Evolutionary conservation across 257 asterid species (phyloP).

Genomic region (Dorcoceras hygrometricum): DNA sequence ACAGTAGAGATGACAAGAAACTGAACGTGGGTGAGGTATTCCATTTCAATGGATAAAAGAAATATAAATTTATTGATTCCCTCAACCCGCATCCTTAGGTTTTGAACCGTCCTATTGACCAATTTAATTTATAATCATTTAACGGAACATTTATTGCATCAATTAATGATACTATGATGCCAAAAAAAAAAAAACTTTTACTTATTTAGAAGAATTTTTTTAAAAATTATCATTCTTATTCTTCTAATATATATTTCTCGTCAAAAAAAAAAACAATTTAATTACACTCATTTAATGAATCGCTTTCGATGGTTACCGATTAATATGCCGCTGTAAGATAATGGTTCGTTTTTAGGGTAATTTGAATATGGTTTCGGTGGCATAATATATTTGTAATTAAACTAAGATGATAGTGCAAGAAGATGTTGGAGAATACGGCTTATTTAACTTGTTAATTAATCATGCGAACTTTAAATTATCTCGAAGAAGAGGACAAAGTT

Average conservation of each 20-base stretch:
- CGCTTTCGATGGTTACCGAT: neutral
- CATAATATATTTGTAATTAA: conserved; percentile 17
- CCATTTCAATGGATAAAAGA: conserved; percentile 27
- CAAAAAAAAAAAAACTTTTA: no score
- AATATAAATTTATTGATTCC: conserved; percentile 26
- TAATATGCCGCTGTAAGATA: neutral
- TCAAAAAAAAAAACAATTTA: no score
- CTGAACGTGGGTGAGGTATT: conserved; percentile 56
- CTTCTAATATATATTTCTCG: no score
- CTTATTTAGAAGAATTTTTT: no score
- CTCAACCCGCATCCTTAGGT: conserved; percentile 40
- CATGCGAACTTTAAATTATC: neutral
- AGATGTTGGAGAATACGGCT: neutral
- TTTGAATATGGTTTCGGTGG: neutral
- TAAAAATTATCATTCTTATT: no score
- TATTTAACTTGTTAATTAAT: neutral
- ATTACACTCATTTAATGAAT: no score
- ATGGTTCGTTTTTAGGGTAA: neutral
- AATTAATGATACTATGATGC: neutral
- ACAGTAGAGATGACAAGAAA: conserved; percentile 16
- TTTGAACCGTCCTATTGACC: neutral
- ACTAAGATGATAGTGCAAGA: conserved; percentile 13
- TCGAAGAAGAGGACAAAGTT: conserved; percentile 25
- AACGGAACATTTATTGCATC: neutral
- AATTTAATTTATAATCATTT: neutral